phyloP scores from a whole-genome alignment of 768 basidiomycete genomes.

The Auriscalpium vulgare region DNA sequence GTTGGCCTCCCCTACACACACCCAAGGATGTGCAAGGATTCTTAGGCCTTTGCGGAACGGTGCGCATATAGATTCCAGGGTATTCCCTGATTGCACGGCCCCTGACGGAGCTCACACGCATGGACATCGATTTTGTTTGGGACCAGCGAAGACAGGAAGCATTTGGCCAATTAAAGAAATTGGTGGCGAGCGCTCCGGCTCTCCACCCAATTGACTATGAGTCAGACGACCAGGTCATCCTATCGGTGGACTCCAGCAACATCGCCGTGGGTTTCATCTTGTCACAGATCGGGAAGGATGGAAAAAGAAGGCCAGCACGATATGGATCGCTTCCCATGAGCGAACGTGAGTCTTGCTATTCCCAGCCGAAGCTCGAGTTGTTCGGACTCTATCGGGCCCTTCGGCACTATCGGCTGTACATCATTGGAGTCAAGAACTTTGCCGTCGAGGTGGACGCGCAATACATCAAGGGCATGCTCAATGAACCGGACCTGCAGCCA shows the following conservation, averaged over 20 bases:
- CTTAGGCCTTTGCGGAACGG: conserved; percentile 16
- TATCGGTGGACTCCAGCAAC: conserved; percentile 20
- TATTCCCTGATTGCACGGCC: conserved; percentile 14
- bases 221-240: conserved; percentile 10
- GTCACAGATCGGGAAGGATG: conserved; percentile 15
- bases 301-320: conserved; percentile 18
- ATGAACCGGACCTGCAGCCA: conserved; percentile 30
- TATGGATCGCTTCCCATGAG: conserved; percentile 35
- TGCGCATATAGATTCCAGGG: conserved; percentile 15
- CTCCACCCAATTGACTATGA: conserved; percentile 10
- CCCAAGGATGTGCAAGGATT: conserved; percentile 19
- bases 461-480: conserved; percentile 33
- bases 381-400: conserved; percentile 18
- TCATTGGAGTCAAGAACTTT: conserved; percentile 21
- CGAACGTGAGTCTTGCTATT: conserved; percentile 16
- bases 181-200: not conserved
- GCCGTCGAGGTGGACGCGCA: conserved; percentile 29
- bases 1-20: conserved; percentile 15
- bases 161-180: not conserved
- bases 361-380: conserved; percentile 22
- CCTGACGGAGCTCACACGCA: conserved; percentile 15
- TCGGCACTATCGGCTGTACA: conserved; percentile 11
- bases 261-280: conserved; percentile 22
- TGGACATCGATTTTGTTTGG: conserved; percentile 5
- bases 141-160: not conserved